Evolutionary conservation across 202 grass and related monocot species (phyloP), one percentile per base, ranked within the genome.

Genomic region (Bolboschoenoplectus hybrid): DNA sequence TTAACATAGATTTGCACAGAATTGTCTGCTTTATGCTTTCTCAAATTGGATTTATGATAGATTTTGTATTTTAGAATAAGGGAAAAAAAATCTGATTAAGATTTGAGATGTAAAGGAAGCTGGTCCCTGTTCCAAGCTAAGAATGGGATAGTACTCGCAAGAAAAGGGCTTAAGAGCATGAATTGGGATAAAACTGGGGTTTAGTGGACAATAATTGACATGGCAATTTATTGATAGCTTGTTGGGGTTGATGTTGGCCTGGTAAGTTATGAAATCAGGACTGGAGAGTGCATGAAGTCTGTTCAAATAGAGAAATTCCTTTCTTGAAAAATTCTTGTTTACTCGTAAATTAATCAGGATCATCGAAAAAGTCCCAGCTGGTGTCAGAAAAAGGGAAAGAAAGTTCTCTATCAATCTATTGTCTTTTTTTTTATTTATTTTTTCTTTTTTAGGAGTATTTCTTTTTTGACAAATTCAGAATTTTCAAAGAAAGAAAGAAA

Each of bases 81-180:
- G 51, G 4, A 67, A 56, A 55, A 67, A 67, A 17, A 39, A 38
- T 55, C 12, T 56, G 50, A 39, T 77, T 77, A 77, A 38, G 17
- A 77, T 77, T 40, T 39, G 52, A 79, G 34, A 39, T 77, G 46
- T 49, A 51, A 74, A 51, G 44, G 9, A 52, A 51, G n/a, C 17
- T 74, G 20, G 44, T 52, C 20, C 34, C 45, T 51, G 6, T 70
- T 12, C 70, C n/a, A 51, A 47, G 68, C 12, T 14, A 50, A 74
- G 44, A 51, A 26, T 74, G 16, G 44, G 7, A 13, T 26, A 5
- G 41, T 0, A 26, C 1, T 47, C n/a, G 3, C 32, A 2, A 67
- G 39, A 70, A 7, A 75, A 13, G 1, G 19, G 72, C 47, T 57
- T 19, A 46, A 72, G 14, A 58, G 50, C 36, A 60, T 43, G 53